Evolutionary conservation across 768 basidiomycete species (phyloP), one percentile per base, ranked within the genome.

Genomic region (Glaciozyma antarctica): DNA sequence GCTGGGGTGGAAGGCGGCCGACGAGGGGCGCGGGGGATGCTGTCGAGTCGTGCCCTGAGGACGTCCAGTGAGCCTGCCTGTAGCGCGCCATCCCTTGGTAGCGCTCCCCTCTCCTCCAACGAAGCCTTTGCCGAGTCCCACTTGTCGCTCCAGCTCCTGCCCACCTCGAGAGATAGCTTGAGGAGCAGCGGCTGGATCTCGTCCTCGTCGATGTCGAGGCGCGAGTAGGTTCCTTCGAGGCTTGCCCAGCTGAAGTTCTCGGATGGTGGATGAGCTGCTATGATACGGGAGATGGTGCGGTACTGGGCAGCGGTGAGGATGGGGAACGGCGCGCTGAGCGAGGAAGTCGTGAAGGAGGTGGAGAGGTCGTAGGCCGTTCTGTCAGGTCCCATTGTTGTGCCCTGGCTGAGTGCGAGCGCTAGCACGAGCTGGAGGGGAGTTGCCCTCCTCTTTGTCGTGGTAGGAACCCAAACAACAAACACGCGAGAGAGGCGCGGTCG

Each of bases 71-170:
- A 56, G 41, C 61, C 64, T 41, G 55, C 57, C 1, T 49, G 56
- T 13, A 55, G 26, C 17, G 15, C 9, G 5, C 57, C 49, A 0
- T 34, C 43, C 10, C 3, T 0, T 28, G 53, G 32, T 22, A 21
- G 8, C 5, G 8, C 32, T 17, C 51, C 32, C 32, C 48, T 21
- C 32, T 61, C 60, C 8, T 53, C 48, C 15, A 57, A 45, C 44
- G 28, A 32, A n/a, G 32, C 55, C 44, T 45, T 22, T 17, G 30
- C 61, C 21, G 28, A 47, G 8, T 12, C 22, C 69, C 69, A 70
- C 53, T 70, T 70, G 19, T 64, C 60, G 26, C 58, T 45, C 69
- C 69, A 70, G 22, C 60, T 63, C 19, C 19, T 21, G 3, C 69
- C 69, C 7, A 41, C 28, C 22, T 61, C 56, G n/a, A 63, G 58